Conservation (phyloP, 73 alveolate species). For the Paramecium sexaurelia region DNA sequence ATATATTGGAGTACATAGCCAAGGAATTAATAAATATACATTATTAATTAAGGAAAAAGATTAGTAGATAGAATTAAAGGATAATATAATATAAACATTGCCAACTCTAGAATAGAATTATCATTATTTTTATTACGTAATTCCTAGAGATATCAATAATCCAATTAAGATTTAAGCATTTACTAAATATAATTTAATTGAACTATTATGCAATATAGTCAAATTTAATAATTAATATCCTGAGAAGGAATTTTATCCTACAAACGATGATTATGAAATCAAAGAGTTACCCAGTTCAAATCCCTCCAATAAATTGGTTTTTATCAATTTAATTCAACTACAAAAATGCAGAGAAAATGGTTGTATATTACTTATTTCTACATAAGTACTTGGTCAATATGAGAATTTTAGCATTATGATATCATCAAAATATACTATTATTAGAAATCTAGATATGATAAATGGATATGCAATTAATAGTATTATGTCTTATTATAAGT, state of each 20-base stretch:
- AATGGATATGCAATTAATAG: not conserved
- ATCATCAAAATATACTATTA: not conserved
- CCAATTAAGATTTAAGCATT: not conserved
- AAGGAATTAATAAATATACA: not conserved
- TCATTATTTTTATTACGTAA: not conserved
- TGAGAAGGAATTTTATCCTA: not conserved
- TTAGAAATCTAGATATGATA: not conserved
- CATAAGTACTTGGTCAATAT: not conserved
- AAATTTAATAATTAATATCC: not conserved
- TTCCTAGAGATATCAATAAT: not conserved
- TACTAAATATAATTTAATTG: slow-evolving; percentile 1
- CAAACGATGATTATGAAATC: not conserved
- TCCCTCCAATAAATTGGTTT: not conserved
- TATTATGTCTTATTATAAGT: not conserved
- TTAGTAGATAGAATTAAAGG: not conserved
- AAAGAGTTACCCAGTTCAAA: not conserved
- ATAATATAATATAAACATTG: not conserved
- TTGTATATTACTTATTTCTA: not conserved
- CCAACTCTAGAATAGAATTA: not conserved
- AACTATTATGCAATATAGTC: not conserved
- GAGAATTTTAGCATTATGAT: not conserved
- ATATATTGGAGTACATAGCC: not conserved
- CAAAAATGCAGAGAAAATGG: not conserved
- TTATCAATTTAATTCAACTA: not conserved
- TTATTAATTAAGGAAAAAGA: not conserved